phyloP scores from a whole-genome alignment of 495 filamentous ascomycete species.

The Xylaria sp. region DNA sequence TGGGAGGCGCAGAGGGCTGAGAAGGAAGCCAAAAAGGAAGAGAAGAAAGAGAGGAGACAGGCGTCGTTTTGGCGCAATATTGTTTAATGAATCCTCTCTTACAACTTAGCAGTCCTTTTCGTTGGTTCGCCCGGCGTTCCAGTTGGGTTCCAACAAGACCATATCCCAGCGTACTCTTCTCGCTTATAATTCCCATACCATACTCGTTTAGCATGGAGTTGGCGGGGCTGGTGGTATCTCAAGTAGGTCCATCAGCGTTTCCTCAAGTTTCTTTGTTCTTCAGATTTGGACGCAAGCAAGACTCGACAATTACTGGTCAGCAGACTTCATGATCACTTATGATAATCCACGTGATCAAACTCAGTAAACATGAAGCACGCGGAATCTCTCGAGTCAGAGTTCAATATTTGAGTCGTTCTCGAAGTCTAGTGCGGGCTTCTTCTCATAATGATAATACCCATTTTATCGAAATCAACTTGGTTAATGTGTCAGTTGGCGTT shows the following conservation, averaged over 20 bases:
- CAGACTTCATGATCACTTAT: not conserved
- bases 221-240: not conserved
- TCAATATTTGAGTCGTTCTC: too few species aligned
- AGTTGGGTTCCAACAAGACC: not conserved
- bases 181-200: not conserved
- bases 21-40: slow-evolving; percentile 31
- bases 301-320: not conserved
- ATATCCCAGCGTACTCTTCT: not conserved
- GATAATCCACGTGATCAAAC: not conserved
- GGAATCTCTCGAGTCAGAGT: not conserved
- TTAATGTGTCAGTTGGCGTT: not conserved
- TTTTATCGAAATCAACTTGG: not conserved
- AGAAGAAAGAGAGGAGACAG: slow-evolving; percentile 17
- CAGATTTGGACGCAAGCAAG: not conserved
- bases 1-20: slow-evolving; percentile 31
- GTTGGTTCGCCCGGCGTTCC: not conserved
- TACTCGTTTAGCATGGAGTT: not conserved
- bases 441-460: not conserved
- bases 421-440: too few species aligned
- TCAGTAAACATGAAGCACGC: not conserved
- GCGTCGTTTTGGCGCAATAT: not conserved
- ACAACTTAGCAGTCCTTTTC: not conserved
- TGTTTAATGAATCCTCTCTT: not conserved
- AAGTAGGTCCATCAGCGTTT: not conserved
- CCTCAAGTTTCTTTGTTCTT: not conserved